A percentile compares a stretch with the other conserved stretches of the same genome.
Evolutionary conservation across 176 grass and related monocot genomes (phyloP).

Genomic region (Hsuehochloa calcarea): DNA sequence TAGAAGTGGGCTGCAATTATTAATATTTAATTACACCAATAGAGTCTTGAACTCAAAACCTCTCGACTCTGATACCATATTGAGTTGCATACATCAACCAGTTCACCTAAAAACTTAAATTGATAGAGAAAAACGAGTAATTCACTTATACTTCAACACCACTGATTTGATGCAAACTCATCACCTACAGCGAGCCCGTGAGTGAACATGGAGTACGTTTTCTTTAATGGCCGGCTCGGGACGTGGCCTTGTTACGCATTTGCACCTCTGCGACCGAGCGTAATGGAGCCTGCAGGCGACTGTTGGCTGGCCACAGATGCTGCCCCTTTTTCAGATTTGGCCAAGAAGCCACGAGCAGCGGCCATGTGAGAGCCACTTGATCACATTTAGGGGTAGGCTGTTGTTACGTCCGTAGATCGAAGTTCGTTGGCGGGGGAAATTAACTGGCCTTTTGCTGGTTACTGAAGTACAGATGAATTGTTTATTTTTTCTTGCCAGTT

Average conservation of each 20-base stretch:
- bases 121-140: too few species aligned
- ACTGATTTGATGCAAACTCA: not conserved
- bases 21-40: too few species aligned
- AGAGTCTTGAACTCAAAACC: too few species aligned
- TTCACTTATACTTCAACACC: too few species aligned
- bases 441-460: not conserved
- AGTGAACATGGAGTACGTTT: not conserved
- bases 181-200: not conserved
- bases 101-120: too few species aligned
- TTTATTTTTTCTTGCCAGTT: too few species aligned
- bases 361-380: conserved; percentile 37
- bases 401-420: not conserved
- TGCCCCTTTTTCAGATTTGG: not conserved
- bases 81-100: too few species aligned
- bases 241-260: not conserved
- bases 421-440: not conserved
- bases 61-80: too few species aligned
- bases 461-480: too few species aligned
- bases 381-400: conserved; percentile 2
- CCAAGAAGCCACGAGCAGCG: not conserved
- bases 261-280: conserved; percentile 27
- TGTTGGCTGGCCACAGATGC: not conserved
- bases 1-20: too few species aligned
- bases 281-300: not conserved
- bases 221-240: not conserved